phyloP scores from a whole-genome alignment of 1,284 basidiomycete species.

The Agroathelia rolfsii region DNA sequence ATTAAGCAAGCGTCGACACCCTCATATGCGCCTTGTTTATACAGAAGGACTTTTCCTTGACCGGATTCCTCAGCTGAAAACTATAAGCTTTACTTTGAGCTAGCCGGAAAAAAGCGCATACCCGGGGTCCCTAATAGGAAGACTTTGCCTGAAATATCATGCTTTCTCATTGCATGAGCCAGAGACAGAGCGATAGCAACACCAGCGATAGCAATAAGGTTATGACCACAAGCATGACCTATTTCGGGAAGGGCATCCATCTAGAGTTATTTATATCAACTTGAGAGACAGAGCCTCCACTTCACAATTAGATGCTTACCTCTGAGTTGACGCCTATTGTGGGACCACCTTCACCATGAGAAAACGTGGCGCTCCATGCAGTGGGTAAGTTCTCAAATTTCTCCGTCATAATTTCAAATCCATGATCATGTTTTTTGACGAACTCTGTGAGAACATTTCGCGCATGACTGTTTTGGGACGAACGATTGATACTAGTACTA shows the following conservation, averaged over 20 bases:
- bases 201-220: slow-evolving; percentile 66
- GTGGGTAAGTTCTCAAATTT: slow-evolving; percentile 60
- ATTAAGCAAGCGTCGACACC: slow-evolving; percentile 61
- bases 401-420: slow-evolving; percentile 51
- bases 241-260: slow-evolving; percentile 55
- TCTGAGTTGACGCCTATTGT: slow-evolving; percentile 66
- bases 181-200: slow-evolving; percentile 59
- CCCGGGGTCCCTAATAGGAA: slow-evolving; percentile 72
- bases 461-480: slow-evolving; percentile 28
- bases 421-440: slow-evolving; percentile 46
- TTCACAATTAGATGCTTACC: slow-evolving; percentile 27
- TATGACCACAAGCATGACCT: slow-evolving; percentile 73
- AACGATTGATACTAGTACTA: no score
- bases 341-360: slow-evolving; percentile 41
- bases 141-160: slow-evolving; percentile 54
- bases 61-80: slow-evolving; percentile 62
- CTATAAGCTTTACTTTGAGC: slow-evolving; percentile 6
- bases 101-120: slow-evolving; percentile 14
- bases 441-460: slow-evolving; percentile 48
- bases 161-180: slow-evolving; percentile 46
- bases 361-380: slow-evolving; percentile 61
- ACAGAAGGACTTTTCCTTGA: slow-evolving; percentile 54
- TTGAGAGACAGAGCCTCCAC: no score
- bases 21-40: slow-evolving; percentile 55
- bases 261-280: no score